These are phyloP conservation scores for Eucalyptus pumila DNA, from an alignment of 345 rosid species.

Conservation along the genomic window DNA sequence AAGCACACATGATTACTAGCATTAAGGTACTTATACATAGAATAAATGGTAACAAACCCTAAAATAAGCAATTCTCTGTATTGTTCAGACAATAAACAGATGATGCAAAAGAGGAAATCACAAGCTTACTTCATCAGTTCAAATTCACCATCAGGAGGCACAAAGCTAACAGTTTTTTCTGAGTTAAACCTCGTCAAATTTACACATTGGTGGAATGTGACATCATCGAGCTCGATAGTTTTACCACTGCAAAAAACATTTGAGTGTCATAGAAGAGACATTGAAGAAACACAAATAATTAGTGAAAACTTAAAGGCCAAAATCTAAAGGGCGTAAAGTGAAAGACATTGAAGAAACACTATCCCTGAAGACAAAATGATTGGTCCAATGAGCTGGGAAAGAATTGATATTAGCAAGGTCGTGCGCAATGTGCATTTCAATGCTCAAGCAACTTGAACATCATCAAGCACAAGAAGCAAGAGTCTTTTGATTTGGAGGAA, in stretches of 20 bases:
- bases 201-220: slow-evolving; percentile 96
- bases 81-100: neutral
- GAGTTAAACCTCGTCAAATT: slow-evolving; percentile 98
- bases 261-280: neutral
- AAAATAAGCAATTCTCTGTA: neutral
- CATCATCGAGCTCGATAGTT: slow-evolving; percentile 99
- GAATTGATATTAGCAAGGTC: neutral
- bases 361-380: neutral
- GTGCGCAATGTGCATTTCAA: neutral
- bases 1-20: neutral
- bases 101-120: neutral
- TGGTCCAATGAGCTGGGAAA: neutral
- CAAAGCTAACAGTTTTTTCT: slow-evolving; percentile 97
- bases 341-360: neutral
- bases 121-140: slow-evolving; percentile 95
- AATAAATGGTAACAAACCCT: neutral
- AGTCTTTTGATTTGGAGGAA: neutral
- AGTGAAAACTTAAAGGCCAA: neutral
- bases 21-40: neutral
- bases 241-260: slow-evolving; percentile 21
- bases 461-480: neutral
- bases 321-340: neutral
- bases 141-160: slow-evolving; percentile 99
- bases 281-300: neutral
- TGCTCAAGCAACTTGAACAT: neutral